Percentiles rank a stretch among this genome's conserved stretches.
These are phyloP conservation scores for Lactarius pseudohatsudake DNA, from an alignment of 768 basidiomycete species.

Conservation along the genomic window DNA sequence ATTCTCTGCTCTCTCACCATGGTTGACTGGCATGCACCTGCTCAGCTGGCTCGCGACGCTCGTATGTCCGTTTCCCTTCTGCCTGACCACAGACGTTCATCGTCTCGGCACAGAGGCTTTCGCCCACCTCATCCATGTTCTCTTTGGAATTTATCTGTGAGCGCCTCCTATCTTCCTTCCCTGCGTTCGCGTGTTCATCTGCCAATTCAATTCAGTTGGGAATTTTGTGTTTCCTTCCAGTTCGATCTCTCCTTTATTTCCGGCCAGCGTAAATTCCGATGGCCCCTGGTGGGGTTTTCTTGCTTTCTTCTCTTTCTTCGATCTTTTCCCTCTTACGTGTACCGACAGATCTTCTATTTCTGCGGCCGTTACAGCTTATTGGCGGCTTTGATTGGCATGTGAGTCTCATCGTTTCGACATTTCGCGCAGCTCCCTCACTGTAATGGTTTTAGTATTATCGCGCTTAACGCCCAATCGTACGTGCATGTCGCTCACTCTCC, in stretches of 20 bases:
- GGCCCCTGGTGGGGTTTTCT: constrained; percentile 42
- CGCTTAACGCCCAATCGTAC: constrained; percentile 40
- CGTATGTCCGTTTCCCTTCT: constrained; percentile 33
- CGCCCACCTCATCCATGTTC: constrained; percentile 42
- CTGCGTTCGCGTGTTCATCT: constrained; percentile 2
- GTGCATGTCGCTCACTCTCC: constrained; percentile 18
- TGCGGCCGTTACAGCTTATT: constrained; percentile 45
- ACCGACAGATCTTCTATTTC: constrained; percentile 46
- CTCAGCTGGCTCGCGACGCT: constrained; percentile 39
- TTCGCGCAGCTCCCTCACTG: background rate
- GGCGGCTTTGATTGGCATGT: constrained; percentile 50
- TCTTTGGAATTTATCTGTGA: constrained; percentile 48
- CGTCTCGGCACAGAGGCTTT: constrained; percentile 38
- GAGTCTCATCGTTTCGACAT: constrained; percentile 23
- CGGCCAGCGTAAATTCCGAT: constrained; percentile 45
- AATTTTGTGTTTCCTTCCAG: constrained; percentile 42
- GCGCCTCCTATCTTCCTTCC: constrained; percentile 22
- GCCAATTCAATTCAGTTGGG: constrained; percentile 39
- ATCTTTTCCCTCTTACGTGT: background rate
- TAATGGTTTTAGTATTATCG: constrained; percentile 30
- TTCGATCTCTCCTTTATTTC: constrained; percentile 45
- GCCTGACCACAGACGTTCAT: background rate
- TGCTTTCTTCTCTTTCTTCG: too few relatives aligned
- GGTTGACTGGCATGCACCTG: constrained; percentile 44
- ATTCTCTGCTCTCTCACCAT: constrained; percentile 26